Evolutionary conservation across 108 stramenopile species (phyloP), one percentile per base, ranked within the genome.

Genomic region (Stephanodiscus triporus): DNA sequence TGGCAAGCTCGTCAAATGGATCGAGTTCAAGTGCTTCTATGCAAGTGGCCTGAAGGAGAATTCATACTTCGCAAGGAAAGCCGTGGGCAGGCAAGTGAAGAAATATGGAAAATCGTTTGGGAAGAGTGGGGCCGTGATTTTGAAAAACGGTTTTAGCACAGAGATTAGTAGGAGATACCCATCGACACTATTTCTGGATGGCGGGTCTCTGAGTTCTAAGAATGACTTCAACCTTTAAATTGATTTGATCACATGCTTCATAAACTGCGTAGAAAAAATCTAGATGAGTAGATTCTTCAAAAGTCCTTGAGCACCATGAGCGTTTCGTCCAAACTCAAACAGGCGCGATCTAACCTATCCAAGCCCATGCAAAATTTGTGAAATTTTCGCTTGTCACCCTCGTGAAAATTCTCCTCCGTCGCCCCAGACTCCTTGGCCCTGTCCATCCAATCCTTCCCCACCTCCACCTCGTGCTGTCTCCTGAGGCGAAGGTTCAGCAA

Each of bases 381-480:
- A 30, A 86, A 89, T 42, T 87, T 89, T 29, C 82, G 68, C 42
- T 87, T 85, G 59, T 94, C 93, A 24, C 68, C 54, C 73, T 94
- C 87, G 42, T 85, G 80, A 45, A 82, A 81, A 72, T 94, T 94
- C 70, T 94, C 93, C 54, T 89, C 89, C 22, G 63, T 73, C n/a
- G 75, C 72, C 2, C 70, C 86, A 9, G 80, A 80, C 48, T 86
- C 86, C 69, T 89, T 89, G 20, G 88, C 92, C 51, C 93, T 60
- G 72, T 94, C 90, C 64, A 94, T 89, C 89, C 89, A 94, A 54
- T 91, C 88, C 55, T 83, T 88, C 3, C 93, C 93, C 20, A 87
- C 81, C 75, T 91, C 88, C 30, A 88, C 84, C 77, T 94, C 87
- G 66, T 91, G 93, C 63, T 91, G 93, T 43, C 93, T 73, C 22